These are phyloP conservation scores for Phanerochaete sordida DNA, from an alignment of 768 basidiomycete species.

Conservation along the genomic window DNA sequence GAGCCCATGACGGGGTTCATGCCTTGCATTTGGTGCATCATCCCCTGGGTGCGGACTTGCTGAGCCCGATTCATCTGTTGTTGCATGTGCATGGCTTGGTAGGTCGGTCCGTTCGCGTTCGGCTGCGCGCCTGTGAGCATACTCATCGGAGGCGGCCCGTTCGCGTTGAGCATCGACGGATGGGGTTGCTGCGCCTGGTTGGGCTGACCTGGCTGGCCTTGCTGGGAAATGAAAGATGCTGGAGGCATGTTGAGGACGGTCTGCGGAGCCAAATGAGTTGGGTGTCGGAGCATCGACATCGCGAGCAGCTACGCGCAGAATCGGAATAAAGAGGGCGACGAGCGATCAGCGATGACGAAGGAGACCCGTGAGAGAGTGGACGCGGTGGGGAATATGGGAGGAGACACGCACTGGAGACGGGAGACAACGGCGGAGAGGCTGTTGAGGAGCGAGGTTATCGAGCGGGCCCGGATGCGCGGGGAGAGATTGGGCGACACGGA, in stretches of 20 bases:
- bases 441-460: constrained; percentile 1
- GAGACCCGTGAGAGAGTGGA: background rate
- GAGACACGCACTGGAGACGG: background rate
- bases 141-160: constrained; percentile 24
- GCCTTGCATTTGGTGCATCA: constrained; percentile 34
- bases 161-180: constrained; percentile 32
- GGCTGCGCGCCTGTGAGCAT: constrained; percentile 26
- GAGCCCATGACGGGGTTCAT: constrained; percentile 27
- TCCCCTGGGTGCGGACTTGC: constrained; percentile 20
- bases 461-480: background rate
- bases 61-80: constrained; percentile 8
- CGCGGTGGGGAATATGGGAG: background rate
- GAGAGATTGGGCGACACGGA: constrained; percentile 9
- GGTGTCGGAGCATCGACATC: background rate
- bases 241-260: constrained; percentile 30
- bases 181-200: constrained; percentile 26
- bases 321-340: background rate
- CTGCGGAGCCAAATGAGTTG: constrained; percentile 4
- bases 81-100: constrained; percentile 25
- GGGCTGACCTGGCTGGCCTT: constrained; percentile 37
- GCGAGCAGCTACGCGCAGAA: background rate
- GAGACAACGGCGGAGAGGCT: background rate
- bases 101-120: constrained; percentile 14
- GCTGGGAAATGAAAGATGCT: constrained; percentile 34
- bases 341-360: background rate